Base-by-base conservation (phyloP, 2,329 filamentous ascomycete genomes). In the Epichloe amarillans region DNA sequence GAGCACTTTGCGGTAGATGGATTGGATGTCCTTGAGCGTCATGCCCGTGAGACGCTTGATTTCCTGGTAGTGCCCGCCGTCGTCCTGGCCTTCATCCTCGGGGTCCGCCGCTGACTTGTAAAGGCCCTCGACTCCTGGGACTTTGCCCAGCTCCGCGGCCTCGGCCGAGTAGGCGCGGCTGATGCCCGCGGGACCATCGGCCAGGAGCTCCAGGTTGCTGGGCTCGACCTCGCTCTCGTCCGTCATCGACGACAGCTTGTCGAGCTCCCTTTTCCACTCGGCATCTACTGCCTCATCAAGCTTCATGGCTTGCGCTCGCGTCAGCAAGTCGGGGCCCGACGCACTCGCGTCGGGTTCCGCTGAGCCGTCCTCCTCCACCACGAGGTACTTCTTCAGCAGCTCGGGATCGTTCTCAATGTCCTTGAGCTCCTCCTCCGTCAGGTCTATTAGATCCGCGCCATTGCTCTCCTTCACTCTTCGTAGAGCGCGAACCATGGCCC, bases 1-100 rank as follows among this genome's bases (percentile, higher is more conserved):
- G 45, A 98, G 70, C 46, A 77, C 74, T 75, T 94, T 95, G 56
- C 79, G 71, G 52, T 78, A 73, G 53, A 95, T 64, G 5, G 62
- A 57, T 45, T 74, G 56, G 57, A 83, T 75, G 23, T 82, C 68
- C 47, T 62, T 58, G 51, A 82, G 68, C 17, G 58, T 70, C 65
- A 82, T 64, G 57, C 78, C 77, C 46, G 77, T 80, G 55, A 73
- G 66, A 56, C 68, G 70, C 68, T 79, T 78, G 59, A 79, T 65
- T 54, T 74, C 69, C 58, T 72, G 66, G 64, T 70, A 80, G 47
- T 66, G 59, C 54, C 75, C 76, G 21, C 68, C 64, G 57, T 74
- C 71, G 63, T 80, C 76, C 54, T 72, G 62, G 26, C 70, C 74
- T 43, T 69, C 60, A 57, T 79, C 76, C 53, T 69, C 73, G 6